A percentile compares a stretch with the other conserved stretches of the same genome.
Evolutionary conservation across 1,139 yeast genomes (phyloP).

Genomic region (Kurtzmaniella quercitrusa): DNA sequence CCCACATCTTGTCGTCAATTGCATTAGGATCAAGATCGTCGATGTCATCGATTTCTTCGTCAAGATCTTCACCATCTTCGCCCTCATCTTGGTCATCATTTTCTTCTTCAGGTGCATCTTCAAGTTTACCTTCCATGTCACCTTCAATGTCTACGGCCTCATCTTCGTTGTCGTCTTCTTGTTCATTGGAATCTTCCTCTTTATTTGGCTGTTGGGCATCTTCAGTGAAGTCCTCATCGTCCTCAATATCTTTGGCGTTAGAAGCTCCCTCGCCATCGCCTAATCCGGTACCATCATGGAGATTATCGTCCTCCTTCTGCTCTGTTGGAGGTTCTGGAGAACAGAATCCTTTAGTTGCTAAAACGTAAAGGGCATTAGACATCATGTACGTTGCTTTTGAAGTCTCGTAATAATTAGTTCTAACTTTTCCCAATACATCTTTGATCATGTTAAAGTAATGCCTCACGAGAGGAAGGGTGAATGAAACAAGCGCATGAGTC

Average conservation of each 20-base stretch:
- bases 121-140: constrained; percentile 92
- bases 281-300: constrained; percentile 89
- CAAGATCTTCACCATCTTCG: constrained; percentile 60
- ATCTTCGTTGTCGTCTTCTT: constrained; percentile 58
- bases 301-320: constrained; percentile 55
- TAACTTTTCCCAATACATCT: constrained; percentile 36
- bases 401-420: constrained; percentile 45
- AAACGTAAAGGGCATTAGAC: constrained; percentile 48
- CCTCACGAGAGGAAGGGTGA: constrained; percentile 54
- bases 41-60: constrained; percentile 85
- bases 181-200: constrained; percentile 62
- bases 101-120: constrained; percentile 72
- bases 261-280: constrained; percentile 95
- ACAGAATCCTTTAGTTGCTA: constrained; percentile 89
- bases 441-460: constrained; percentile 47
- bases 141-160: constrained; percentile 94
- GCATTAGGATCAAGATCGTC: constrained; percentile 94
- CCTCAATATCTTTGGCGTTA: constrained; percentile 81
- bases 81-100: constrained; percentile 52
- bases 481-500: constrained; percentile 42
- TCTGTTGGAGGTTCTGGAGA: constrained; percentile 81
- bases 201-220: constrained; percentile 83
- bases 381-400: constrained; percentile 62
- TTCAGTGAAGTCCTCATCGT: constrained; percentile 87
- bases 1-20: constrained; percentile 98